Conservation (phyloP, 75 land plant genomes). For the Picea glauca region DNA sequence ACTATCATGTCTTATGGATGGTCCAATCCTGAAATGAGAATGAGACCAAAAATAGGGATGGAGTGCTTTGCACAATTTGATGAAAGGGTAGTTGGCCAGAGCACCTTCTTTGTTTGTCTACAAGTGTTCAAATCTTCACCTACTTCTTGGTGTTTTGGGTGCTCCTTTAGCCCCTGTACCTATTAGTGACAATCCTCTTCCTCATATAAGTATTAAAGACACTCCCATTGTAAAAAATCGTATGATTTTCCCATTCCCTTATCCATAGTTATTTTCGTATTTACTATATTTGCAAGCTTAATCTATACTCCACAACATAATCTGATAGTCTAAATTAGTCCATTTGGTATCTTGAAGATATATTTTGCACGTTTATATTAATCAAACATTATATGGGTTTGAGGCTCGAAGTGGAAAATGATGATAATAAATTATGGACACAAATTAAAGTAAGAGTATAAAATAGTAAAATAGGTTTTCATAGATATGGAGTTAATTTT, state of each 20-base stretch:
- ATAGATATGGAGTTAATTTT: too few species aligned
- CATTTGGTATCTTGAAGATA: neutral
- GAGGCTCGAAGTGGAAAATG: too few species aligned
- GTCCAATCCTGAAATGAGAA: slow-evolving; percentile 34
- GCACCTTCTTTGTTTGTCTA: slow-evolving; percentile 5
- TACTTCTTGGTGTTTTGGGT: slow-evolving; percentile 44
- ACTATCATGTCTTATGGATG: slow-evolving; percentile 54
- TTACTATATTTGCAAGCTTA: neutral
- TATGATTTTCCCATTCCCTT: neutral
- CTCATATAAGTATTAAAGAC: slow-evolving; percentile 31
- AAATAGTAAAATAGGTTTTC: too few species aligned
- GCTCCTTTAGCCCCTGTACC: slow-evolving; percentile 46
- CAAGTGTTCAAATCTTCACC: slow-evolving; percentile 25
- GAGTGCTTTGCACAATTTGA: neutral
- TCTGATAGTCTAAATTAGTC: neutral
- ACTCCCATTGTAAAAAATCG: slow-evolving; percentile 20
- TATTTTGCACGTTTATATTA: neutral
- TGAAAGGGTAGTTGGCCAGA: neutral
- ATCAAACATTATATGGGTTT: neutral
- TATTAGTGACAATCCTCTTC: slow-evolving; percentile 23
- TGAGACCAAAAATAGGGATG: slow-evolving; percentile 22
- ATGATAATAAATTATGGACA: too few species aligned
- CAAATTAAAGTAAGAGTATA: too few species aligned
- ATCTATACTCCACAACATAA: neutral
- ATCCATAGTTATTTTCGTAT: neutral